These are phyloP conservation scores for Saitozyma sp. DNA, from an alignment of 768 basidiomycete genomes.

Conservation along the genomic window DNA sequence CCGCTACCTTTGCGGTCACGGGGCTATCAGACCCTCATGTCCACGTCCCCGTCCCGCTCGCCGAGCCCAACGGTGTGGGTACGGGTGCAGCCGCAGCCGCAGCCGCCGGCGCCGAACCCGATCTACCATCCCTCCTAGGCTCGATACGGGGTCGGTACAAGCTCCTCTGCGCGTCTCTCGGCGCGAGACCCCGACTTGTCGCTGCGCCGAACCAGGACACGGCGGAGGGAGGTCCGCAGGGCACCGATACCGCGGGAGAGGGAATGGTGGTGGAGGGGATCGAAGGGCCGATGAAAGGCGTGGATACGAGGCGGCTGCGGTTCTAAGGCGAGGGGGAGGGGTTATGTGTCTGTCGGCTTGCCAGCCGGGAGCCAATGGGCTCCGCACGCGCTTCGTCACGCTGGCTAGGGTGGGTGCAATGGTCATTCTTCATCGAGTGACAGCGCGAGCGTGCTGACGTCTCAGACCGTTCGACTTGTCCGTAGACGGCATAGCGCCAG, in stretches of 20 bases:
- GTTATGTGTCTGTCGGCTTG: background rate
- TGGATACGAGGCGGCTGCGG: conserved; percentile 41
- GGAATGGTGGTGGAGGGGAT: conserved; percentile 26
- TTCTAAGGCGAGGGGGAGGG: conserved; percentile 26
- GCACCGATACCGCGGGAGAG: background rate
- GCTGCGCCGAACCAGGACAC: conserved; percentile 8
- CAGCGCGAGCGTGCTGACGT: no score
- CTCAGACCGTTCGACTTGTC: no score
- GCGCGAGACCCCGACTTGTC: conserved; percentile 59
- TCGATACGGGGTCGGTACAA: conserved; percentile 87
- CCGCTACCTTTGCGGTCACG: no score
- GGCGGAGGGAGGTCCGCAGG: background rate
- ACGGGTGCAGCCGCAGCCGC: background rate
- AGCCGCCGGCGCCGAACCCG: conserved; percentile 46
- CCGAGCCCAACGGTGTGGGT: background rate
- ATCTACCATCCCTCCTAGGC: conserved; percentile 73
- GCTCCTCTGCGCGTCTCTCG: conserved; percentile 77
- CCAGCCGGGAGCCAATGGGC: no score
- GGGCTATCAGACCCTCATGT: background rate
- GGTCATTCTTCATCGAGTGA: no score
- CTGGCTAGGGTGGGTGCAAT: no score
- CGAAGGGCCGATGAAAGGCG: conserved; percentile 48
- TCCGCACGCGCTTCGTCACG: no score
- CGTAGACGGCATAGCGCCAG: no score
- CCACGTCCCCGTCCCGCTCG: background rate